phyloP scores from a whole-genome alignment of 768 basidiomycete species.

The Hysterangium stoloniferum region DNA sequence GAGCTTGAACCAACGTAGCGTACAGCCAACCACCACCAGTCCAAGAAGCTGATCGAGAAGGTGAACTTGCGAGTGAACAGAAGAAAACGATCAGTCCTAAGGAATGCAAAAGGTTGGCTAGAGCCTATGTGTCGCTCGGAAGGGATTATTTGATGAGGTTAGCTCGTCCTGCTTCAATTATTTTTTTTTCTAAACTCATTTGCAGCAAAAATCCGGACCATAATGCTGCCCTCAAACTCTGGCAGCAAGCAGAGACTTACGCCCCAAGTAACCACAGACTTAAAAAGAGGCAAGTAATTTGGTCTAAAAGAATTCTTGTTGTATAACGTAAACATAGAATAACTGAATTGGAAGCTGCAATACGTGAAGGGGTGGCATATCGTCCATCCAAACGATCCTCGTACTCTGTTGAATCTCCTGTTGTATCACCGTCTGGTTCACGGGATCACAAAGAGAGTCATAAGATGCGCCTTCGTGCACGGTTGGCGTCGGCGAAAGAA shows the following conservation, averaged over 20 bases:
- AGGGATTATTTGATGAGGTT: slow-evolving; percentile 77
- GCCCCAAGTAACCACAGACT: slow-evolving; percentile 84
- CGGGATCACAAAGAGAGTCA: slow-evolving; percentile 72
- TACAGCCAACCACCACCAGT: slow-evolving; percentile 2
- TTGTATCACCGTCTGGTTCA: slow-evolving; percentile 16
- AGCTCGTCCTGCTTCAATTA: background rate
- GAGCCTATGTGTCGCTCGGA: slow-evolving; percentile 78
- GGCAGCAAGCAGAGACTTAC: slow-evolving; percentile 73
- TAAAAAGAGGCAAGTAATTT: slow-evolving; percentile 81
- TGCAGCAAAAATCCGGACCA: slow-evolving; percentile 30
- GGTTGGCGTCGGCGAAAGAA: slow-evolving; percentile 20
- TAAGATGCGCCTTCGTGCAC: slow-evolving; percentile 53
- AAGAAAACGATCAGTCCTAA: slow-evolving; percentile 54
- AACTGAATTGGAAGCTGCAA: slow-evolving; percentile 35
- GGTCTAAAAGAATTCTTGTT: too few species aligned
- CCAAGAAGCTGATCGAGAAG: background rate
- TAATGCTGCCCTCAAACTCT: slow-evolving; percentile 63
- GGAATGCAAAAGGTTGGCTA: slow-evolving; percentile 74
- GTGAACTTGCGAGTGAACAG: background rate
- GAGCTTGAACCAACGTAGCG: background rate
- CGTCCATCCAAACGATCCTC: slow-evolving; percentile 20
- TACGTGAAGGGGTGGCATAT: slow-evolving; percentile 21
- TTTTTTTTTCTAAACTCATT: slow-evolving; percentile 51
- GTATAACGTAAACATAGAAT: slow-evolving; percentile 28
- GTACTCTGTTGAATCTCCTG: slow-evolving; percentile 19